phyloP scores from a whole-genome alignment of 1,284 basidiomycete genomes.

The Schizophyllum commune region DNA sequence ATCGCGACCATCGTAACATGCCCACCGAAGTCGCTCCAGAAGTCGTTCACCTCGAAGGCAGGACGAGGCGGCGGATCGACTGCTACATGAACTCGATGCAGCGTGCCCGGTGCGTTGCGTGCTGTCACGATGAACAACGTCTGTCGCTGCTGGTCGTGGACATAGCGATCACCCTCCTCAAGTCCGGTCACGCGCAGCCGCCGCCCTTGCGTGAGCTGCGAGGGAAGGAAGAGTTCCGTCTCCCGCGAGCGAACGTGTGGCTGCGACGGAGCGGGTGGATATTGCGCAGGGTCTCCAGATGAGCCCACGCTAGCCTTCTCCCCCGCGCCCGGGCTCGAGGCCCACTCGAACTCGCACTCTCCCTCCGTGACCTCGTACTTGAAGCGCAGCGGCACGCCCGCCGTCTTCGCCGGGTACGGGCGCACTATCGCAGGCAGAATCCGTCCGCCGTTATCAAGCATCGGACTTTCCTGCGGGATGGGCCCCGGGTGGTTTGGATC shows the following conservation, averaged over 20 bases:
- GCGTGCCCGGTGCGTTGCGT: constrained; percentile 34
- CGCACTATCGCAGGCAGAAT: constrained; percentile 73
- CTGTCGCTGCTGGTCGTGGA: constrained; percentile 54
- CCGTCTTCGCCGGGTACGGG: constrained; percentile 74
- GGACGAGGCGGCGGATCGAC: constrained; percentile 47
- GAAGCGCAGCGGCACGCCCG: constrained; percentile 61
- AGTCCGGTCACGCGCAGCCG: constrained; percentile 52
- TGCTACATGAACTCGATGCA: constrained; percentile 42
- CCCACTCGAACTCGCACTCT: constrained; percentile 57
- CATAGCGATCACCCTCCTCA: constrained; percentile 33
- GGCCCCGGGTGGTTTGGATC: constrained; percentile 16
- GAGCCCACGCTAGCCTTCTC: background rate
- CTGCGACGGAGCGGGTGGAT: constrained; percentile 32
- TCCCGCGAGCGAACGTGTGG: constrained; percentile 40
- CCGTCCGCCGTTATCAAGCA: constrained; percentile 75
- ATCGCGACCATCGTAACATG: constrained; percentile 19
- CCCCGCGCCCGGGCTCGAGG: constrained; percentile 22
- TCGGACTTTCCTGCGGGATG: constrained; percentile 39
- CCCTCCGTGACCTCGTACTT: constrained; percentile 69
- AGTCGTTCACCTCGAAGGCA: constrained; percentile 47
- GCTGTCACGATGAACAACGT: constrained; percentile 56
- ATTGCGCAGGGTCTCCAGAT: constrained; percentile 1
- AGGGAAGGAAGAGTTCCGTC: constrained; percentile 79
- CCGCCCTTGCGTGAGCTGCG: constrained; percentile 47
- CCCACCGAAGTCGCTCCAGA: constrained; percentile 56